Conservation (phyloP, 2,329 filamentous ascomycete species). For the Podosphaera fusca region DNA sequence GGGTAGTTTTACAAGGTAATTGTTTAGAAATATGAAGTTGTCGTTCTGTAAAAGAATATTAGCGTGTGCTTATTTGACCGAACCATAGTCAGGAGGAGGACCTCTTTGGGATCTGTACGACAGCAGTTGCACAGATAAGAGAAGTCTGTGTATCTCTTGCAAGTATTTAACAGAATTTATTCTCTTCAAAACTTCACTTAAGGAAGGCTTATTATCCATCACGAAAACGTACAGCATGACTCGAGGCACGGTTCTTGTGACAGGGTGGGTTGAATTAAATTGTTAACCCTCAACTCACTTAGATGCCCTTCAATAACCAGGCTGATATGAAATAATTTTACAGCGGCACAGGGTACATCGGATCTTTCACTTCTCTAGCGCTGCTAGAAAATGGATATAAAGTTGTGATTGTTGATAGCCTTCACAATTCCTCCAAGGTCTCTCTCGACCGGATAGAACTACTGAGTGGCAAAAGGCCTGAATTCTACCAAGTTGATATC, state of each 20-base stretch:
- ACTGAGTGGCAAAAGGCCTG: slow-evolving; percentile 67
- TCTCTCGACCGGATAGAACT: slow-evolving; percentile 88
- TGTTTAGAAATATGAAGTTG: too few species aligned
- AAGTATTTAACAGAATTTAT: slow-evolving; percentile 7
- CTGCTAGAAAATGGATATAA: slow-evolving; percentile 89
- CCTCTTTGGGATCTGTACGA: too few species aligned
- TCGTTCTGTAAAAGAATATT: too few species aligned
- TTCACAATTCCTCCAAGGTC: slow-evolving; percentile 90
- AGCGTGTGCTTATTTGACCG: too few species aligned
- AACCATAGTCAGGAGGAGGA: too few species aligned
- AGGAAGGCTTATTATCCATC: not conserved
- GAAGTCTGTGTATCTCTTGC: too few species aligned
- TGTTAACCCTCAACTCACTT: not conserved
- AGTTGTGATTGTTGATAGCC: slow-evolving; percentile 85
- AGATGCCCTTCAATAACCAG: slow-evolving; percentile 1
- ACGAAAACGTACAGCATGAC: slow-evolving; percentile 28
- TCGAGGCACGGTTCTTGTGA: slow-evolving; percentile 72
- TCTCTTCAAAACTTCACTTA: too few species aligned
- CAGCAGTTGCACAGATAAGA: too few species aligned
- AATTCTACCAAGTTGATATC: slow-evolving; percentile 70
- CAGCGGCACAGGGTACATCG: slow-evolving; percentile 97
- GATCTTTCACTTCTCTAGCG: slow-evolving; percentile 82
- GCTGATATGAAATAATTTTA: slow-evolving; percentile 11
- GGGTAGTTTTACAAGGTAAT: too few species aligned
- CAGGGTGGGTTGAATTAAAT: slow-evolving; percentile 41